These are phyloP conservation scores for Albatrellus sp. DNA, from an alignment of 1,284 basidiomycete genomes.

Conservation along the genomic window DNA sequence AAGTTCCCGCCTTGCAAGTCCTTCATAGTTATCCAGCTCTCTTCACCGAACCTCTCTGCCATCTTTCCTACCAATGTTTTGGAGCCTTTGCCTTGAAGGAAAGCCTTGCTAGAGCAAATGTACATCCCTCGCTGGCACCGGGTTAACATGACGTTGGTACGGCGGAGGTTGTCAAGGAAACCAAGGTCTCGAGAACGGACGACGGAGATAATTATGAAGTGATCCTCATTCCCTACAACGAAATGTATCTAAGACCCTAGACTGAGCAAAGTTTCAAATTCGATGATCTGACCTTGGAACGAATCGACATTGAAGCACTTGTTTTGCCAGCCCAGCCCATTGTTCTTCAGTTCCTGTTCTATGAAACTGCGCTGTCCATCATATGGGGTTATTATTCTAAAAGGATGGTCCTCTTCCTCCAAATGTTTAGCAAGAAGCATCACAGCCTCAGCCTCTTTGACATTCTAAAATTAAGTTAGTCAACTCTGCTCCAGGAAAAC, in stretches of 20 bases:
- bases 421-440: slow-evolving; percentile 19
- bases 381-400: slow-evolving; percentile 42
- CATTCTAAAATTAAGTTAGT: slow-evolving; percentile 10
- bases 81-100: slow-evolving; percentile 34
- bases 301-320: too few relatives aligned
- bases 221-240: slow-evolving; percentile 25
- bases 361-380: slow-evolving; percentile 37
- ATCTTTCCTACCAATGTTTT: slow-evolving; percentile 35
- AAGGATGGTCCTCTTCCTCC: slow-evolving; percentile 27
- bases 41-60: slow-evolving; percentile 23
- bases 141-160: slow-evolving; percentile 61
- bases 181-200: slow-evolving; percentile 33
- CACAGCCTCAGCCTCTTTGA: slow-evolving; percentile 16
- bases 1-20: slow-evolving; percentile 28
- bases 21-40: slow-evolving; percentile 27
- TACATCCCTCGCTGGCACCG: slow-evolving; percentile 58
- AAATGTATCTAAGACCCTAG: not conserved
- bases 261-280: not conserved
- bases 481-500: not conserved
- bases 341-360: slow-evolving; percentile 24
- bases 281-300: slow-evolving; percentile 19
- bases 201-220: slow-evolving; percentile 53
- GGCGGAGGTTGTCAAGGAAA: slow-evolving; percentile 33
- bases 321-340: slow-evolving; percentile 25
- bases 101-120: slow-evolving; percentile 43